Percentiles rank a stretch among this genome's conserved stretches.
phyloP scores from a whole-genome alignment of 2,329 filamentous ascomycete species.

The Aureobasidium musti region DNA sequence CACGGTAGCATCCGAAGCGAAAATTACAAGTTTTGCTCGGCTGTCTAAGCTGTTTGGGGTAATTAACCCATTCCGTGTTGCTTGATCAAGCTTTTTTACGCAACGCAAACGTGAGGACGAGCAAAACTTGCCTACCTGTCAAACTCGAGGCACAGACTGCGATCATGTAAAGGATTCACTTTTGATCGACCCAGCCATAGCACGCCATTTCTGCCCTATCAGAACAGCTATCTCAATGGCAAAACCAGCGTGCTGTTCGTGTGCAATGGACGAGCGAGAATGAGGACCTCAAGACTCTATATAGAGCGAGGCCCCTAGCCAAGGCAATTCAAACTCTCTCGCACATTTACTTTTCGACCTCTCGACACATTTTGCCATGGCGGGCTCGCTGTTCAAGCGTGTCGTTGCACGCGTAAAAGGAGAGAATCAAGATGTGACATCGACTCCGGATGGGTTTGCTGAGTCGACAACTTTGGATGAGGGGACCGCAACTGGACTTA shows the following conservation, averaged over 20 bases:
- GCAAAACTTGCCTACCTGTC: conserved; percentile 3
- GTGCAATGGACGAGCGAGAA: not conserved
- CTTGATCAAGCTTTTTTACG: not conserved
- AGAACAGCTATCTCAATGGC: conserved; percentile 8
- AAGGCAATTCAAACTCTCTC: not conserved
- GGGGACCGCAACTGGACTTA: conserved; percentile 5
- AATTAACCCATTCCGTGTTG: no score
- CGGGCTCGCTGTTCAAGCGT: conserved; percentile 16
- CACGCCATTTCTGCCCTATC: conserved; percentile 28
- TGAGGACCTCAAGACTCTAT: not conserved
- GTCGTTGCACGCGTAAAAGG: conserved; percentile 16
- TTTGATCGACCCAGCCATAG: not conserved
- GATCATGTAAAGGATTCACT: conserved; percentile 12
- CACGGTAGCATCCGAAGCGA: conserved; percentile 21
- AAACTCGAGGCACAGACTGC: not conserved
- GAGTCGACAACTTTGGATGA: conserved; percentile 23
- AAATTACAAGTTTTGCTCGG: conserved; percentile 17
- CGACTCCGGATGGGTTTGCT: conserved; percentile 18
- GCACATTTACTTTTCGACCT: not conserved
- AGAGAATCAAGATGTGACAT: not conserved
- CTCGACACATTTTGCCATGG: not conserved
- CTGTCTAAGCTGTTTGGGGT: conserved; percentile 6
- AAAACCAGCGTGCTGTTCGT: not conserved
- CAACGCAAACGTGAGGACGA: not conserved
- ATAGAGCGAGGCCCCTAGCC: not conserved